phyloP scores from a whole-genome alignment of 1,139 yeast species.

The Geotrichum siamense region DNA sequence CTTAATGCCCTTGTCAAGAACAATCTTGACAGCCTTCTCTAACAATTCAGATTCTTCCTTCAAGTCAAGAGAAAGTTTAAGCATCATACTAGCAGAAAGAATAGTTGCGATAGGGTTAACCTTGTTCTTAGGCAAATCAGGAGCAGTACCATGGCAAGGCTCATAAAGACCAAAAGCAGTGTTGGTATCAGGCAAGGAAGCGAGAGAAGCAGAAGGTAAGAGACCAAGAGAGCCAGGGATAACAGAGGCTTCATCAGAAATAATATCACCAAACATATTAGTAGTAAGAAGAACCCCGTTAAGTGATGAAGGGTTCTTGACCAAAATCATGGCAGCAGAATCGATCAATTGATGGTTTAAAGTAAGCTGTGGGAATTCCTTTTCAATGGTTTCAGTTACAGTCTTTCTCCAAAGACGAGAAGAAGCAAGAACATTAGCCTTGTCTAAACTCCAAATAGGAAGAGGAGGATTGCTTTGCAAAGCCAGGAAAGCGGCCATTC shows the following conservation, averaged over 20 bases:
- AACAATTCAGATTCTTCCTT: conserved; percentile 80
- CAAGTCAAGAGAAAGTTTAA: conserved; percentile 77
- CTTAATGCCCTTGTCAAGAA: conserved; percentile 74
- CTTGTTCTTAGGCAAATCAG: conserved; percentile 78
- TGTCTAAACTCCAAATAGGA: conserved; percentile 93
- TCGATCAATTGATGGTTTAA: conserved; percentile 93
- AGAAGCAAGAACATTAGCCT: conserved; percentile 94
- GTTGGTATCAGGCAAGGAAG: conserved; percentile 59
- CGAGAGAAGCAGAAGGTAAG: conserved; percentile 91
- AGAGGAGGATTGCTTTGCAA: conserved; percentile 87
- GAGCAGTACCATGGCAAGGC: conserved; percentile 98
- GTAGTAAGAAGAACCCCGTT: conserved; percentile 89
- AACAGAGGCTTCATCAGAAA: conserved; percentile 94
- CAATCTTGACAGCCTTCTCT: conserved; percentile 80
- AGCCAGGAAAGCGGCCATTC: conserved; percentile 98
- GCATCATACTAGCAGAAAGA: conserved; percentile 94
- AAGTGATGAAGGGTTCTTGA: conserved; percentile 80
- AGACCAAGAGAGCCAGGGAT: conserved; percentile 96
- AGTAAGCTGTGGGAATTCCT: conserved; percentile 82
- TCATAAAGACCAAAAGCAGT: conserved; percentile 76
- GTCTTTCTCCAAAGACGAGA: conserved; percentile 95
- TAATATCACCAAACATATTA: conserved; percentile 97
- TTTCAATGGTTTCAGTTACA: conserved; percentile 72
- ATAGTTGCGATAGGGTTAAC: conserved; percentile 95
- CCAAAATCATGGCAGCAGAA: conserved; percentile 96